Evolutionary conservation across 441 rosid genomes (phyloP), one percentile per base, ranked within the genome.

Genomic region (Macaranga tanarius): DNA sequence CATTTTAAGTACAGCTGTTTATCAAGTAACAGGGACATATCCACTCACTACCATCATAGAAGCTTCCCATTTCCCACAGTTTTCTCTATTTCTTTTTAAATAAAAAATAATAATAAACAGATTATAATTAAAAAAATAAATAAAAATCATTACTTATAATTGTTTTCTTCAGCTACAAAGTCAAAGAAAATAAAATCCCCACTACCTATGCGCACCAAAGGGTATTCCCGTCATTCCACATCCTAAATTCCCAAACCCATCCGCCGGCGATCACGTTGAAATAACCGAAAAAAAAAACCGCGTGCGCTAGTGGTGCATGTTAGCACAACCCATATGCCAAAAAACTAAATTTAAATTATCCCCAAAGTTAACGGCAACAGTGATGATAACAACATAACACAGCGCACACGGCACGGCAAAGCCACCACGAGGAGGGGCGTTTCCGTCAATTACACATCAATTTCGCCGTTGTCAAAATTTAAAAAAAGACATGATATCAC

Each of bases 171-270:
- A 13, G 5, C 17, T 3, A 8, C 5, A 34, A n/a, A 34, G 69
- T 26, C 58, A 67, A 67, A 67, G 6, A 54, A 11, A 3, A 31
- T 5, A 31, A 31, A 31, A 31, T 31, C 38, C 4, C 38, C 38
- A 31, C 38, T 31, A 31, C 5, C 38, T 0, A 31, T 31, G 38
- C 38, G 38, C 38, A 31, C 38, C 3, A 3, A 51, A 47, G 81
- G 82, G 70, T 74, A 74, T 74, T 72, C 31, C 1, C 19, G 84
- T 69, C 73, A 65, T 74, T 76, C 68, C 57, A 11, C 23, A 4
- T 3, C 11, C 15, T 50, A 61, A 59, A 61, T 52, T 20, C 55
- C 26, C 58, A 19, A 50, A 10, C 58, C 28, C n/a, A 22, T 28
- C 22, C 44, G 23, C 75, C 78, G 76, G 76, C 67, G 67, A 72